Conservation (phyloP, 345 rosid genomes). For the Salix viminalis region DNA sequence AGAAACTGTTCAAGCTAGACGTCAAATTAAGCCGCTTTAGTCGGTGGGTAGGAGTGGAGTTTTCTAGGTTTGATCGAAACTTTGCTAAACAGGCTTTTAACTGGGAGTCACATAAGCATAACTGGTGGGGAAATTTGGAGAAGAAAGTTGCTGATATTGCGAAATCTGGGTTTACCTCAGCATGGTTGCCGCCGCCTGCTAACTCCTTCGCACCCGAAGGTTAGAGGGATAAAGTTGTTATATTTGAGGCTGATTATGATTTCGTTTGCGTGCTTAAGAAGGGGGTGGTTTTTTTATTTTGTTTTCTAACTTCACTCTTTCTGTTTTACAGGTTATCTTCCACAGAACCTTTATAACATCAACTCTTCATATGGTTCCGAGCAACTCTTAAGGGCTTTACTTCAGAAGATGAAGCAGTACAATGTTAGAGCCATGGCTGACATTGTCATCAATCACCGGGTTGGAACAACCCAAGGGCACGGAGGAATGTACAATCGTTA, state of each 20-base stretch:
- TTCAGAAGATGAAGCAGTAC: slow-evolving; percentile 65
- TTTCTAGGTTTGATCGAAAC: slow-evolving; percentile 7
- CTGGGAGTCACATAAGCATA: slow-evolving; percentile 88
- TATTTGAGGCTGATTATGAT: slow-evolving; percentile 6
- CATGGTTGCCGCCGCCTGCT: slow-evolving; percentile 83
- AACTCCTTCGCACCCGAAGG: slow-evolving; percentile 84
- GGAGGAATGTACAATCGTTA: slow-evolving; percentile 83
- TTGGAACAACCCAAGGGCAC: slow-evolving; percentile 78
- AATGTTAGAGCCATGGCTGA: slow-evolving; percentile 93
- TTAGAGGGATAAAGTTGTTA: slow-evolving; percentile 16
- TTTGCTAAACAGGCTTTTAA: slow-evolving; percentile 61
- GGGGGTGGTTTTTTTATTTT: not conserved
- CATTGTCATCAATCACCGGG: slow-evolving; percentile 86
- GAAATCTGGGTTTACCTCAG: slow-evolving; percentile 81
- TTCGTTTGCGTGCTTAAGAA: not conserved
- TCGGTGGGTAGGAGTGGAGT: not conserved
- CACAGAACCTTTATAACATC: slow-evolving; percentile 74
- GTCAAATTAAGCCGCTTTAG: not conserved
- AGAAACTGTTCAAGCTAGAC: not conserved
- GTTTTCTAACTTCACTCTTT: not conserved
- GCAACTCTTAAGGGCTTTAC: slow-evolving; percentile 54
- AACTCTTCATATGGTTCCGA: slow-evolving; percentile 85
- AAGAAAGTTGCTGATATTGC: slow-evolving; percentile 63
- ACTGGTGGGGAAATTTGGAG: slow-evolving; percentile 88
- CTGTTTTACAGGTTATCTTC: slow-evolving; percentile 68